Evolutionary conservation across 2,329 filamentous ascomycete species (phyloP), one percentile per base, ranked within the genome.

Genomic region (Grosmannia clavigera): DNA sequence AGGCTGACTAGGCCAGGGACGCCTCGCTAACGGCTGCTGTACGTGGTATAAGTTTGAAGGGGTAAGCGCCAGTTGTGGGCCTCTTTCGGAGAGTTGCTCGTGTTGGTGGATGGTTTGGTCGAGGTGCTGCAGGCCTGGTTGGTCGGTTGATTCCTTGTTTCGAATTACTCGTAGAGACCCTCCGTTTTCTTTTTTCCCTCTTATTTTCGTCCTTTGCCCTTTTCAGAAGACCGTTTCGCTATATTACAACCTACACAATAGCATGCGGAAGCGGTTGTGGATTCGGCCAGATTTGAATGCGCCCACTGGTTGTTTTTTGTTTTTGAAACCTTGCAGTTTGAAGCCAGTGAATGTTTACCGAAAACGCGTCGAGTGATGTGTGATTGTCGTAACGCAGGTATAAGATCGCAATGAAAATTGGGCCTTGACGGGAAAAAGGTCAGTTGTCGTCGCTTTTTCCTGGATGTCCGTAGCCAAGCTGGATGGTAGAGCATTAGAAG

Each of bases 11-110:
- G 63, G 53, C 56, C 62, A 64, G 63, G 60, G 60, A 64, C 27
- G 54, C 55, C 55, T 58, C 58, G 54, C 60, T 61, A 64, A 60
- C 51, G 57, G 61, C 62, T 60, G 63, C 62, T 64, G 58, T 56
- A 61, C 48, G 60, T 64, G 60, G 62, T 64, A 46, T 50, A 61
- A 53, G 60, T 64, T 61, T 62, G 61, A 64, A 62, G 63, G 62
- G 63, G 61, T 60, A 64, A 58, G 53, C 50, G 58, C 57, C 52
- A 55, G 48, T 58, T 51, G 61, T 61, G 60, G 63, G 58, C 57
- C 59, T 40, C 27, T 31, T 29, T 50, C 52, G 53, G 46, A 60
- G 54, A 57, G 50, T 43, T 55, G 58, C 51, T 55, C 55, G 58
- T 59, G 46, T 33, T 59, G 51, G 52, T 35, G 55, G 46, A 46